phyloP scores from a whole-genome alignment of 1,284 basidiomycete species.

The Ganoderma boninense region DNA sequence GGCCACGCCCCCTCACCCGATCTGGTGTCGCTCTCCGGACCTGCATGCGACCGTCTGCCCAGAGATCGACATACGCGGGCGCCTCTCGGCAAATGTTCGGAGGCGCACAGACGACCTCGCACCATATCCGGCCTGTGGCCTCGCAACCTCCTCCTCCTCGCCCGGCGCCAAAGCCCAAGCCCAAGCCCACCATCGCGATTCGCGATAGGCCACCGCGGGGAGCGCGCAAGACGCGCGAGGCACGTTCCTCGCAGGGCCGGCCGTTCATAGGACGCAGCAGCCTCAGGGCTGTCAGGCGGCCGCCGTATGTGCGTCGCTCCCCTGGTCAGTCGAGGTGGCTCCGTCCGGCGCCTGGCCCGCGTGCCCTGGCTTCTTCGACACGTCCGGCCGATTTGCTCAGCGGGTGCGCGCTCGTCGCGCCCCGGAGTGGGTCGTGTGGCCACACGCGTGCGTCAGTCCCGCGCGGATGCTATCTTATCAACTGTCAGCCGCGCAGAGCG shows the following conservation, averaged over 20 bases:
- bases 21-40: background rate
- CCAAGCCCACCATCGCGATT: no score
- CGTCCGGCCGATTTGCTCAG: constrained; percentile 15
- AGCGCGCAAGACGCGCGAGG: background rate
- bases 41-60: constrained; percentile 19
- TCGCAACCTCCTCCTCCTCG: constrained; percentile 4
- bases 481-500: background rate
- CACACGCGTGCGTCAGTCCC: constrained; percentile 17
- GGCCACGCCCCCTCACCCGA: constrained; percentile 2
- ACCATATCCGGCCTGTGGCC: constrained; percentile 15
- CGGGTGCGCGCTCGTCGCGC: constrained; percentile 16
- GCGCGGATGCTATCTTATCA: constrained; percentile 28
- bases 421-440: constrained; percentile 11
- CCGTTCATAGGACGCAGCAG: background rate
- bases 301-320: background rate
- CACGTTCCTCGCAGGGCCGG: background rate
- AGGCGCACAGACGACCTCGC: constrained; percentile 19
- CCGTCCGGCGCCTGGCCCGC: constrained; percentile 24
- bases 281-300: constrained; percentile 1
- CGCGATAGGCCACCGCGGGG: background rate
- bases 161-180: background rate
- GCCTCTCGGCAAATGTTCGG: constrained; percentile 32
- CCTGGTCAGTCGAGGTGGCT: constrained; percentile 1
- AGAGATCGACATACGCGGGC: constrained; percentile 11
- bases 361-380: constrained; percentile 25